Conservation (phyloP, 1,284 basidiomycete species). For the Rhodotorula sp. region DNA sequence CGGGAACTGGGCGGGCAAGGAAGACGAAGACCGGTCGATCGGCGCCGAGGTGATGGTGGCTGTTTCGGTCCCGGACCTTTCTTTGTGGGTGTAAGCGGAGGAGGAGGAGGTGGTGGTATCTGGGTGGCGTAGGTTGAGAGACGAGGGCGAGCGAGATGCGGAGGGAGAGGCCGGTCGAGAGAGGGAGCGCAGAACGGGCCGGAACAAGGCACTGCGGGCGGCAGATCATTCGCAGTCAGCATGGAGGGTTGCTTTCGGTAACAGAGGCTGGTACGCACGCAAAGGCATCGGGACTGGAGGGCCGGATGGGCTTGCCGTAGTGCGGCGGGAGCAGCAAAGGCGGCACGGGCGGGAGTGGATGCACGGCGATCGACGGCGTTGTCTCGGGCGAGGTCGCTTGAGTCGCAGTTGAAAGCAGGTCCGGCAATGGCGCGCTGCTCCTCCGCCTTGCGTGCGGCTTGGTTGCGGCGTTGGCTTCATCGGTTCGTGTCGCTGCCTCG, state of each 20-base stretch:
- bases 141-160: neutral
- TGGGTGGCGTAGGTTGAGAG: neutral
- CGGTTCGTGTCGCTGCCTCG: neutral
- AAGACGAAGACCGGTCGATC: conserved; percentile 25
- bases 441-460: neutral
- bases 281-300: conserved; percentile 27
- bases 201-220: conserved; percentile 25
- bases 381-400: no score
- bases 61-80: neutral
- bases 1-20: conserved; percentile 39
- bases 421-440: neutral
- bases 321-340: conserved; percentile 28
- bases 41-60: neutral
- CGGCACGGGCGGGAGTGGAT: neutral
- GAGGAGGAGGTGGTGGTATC: neutral
- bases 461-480: neutral
- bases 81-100: neutral
- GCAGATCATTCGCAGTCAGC: neutral
- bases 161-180: conserved; percentile 10
- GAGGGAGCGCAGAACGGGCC: conserved; percentile 30
- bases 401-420: neutral
- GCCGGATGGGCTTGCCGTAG: conserved; percentile 28
- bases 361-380: neutral
- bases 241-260: fast-evolving
- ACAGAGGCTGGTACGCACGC: no score